phyloP scores from a whole-genome alignment of 371 early-diverging fungal genomes.

The Mucor irregularis region DNA sequence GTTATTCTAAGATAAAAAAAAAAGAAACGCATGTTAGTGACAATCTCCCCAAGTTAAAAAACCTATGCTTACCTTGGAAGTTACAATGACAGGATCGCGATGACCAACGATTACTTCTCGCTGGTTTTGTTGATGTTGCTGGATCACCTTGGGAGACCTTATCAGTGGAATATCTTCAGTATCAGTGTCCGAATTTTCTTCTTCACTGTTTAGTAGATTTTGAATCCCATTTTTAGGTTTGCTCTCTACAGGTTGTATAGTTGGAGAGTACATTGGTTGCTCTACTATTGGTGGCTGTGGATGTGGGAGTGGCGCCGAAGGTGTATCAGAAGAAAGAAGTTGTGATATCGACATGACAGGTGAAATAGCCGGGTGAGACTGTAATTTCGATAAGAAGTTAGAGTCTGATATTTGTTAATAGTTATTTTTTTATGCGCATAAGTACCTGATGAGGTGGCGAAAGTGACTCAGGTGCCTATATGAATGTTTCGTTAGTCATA shows the following conservation, averaged over 20 bases:
- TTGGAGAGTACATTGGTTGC: constrained; percentile 7
- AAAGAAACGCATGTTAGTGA: too few species aligned
- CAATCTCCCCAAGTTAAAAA: too few species aligned
- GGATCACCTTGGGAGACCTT: constrained; percentile 6
- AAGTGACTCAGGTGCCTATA: constrained; percentile 13
- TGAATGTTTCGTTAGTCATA: background rate
- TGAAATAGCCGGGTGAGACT: constrained; percentile 11
- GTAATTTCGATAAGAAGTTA: background rate
- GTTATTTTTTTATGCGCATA: background rate
- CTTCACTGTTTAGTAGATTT: constrained; percentile 33
- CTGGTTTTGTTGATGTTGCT: background rate
- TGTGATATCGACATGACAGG: constrained; percentile 54
- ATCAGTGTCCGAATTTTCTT: constrained; percentile 42
- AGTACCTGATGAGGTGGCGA: constrained; percentile 8
- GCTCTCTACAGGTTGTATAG: background rate
- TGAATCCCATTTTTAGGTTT: constrained; percentile 28
- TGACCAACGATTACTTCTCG: background rate
- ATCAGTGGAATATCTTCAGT: constrained; percentile 36
- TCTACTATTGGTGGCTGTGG: too few species aligned
- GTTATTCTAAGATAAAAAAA: too few species aligned
- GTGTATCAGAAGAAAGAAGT: constrained; percentile 38
- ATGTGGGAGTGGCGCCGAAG: too few species aligned
- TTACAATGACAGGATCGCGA: background rate
- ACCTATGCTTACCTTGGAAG: constrained; percentile 1
- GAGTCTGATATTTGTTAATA: background rate